phyloP scores from a whole-genome alignment of 805 yeast species.

The Candida mattraensis region DNA sequence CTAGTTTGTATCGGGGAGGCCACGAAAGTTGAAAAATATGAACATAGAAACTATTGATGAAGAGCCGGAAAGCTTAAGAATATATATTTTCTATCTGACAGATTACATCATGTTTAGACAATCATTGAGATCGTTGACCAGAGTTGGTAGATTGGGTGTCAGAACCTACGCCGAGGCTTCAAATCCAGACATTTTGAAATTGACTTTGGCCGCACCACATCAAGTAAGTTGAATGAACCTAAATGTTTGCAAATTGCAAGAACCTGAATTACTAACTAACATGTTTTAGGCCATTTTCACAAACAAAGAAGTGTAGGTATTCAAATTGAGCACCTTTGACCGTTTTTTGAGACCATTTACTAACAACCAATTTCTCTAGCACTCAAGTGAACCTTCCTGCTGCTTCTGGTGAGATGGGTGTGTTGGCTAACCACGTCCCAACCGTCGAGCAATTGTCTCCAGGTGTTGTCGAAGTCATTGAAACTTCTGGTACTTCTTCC shows the following conservation, averaged over 20 bases:
- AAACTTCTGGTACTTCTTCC: slow-evolving; percentile 65
- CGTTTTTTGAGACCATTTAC: slow-evolving; percentile 2
- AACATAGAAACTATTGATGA: too few relatives aligned
- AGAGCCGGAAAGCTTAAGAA: too few relatives aligned
- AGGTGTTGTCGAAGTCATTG: slow-evolving; percentile 91
- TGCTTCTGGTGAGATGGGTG: slow-evolving; percentile 93
- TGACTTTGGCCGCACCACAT: slow-evolving; percentile 91
- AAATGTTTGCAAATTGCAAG: too few relatives aligned
- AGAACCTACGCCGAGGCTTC: slow-evolving; percentile 86
- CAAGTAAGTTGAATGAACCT: slow-evolving; percentile 41
- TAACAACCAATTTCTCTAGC: slow-evolving; percentile 24
- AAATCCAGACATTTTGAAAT: slow-evolving; percentile 67
- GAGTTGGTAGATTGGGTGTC: slow-evolving; percentile 57
- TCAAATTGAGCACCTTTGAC: background rate
- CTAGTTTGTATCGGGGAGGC: slow-evolving; percentile 1
- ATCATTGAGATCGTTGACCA: slow-evolving; percentile 58
- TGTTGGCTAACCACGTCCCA: slow-evolving; percentile 97
- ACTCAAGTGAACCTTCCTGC: slow-evolving; percentile 94
- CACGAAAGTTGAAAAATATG: slow-evolving; percentile 12
- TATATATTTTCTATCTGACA: slow-evolving; percentile 2
- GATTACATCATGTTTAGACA: slow-evolving; percentile 56
- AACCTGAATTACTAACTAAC: slow-evolving; percentile 5
- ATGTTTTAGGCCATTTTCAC: slow-evolving; percentile 28
- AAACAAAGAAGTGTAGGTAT: slow-evolving; percentile 34
- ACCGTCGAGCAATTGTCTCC: slow-evolving; percentile 94